Evolutionary conservation across 176 grass and related monocot species (phyloP).

Genomic region (Metroxylon sagu): DNA sequence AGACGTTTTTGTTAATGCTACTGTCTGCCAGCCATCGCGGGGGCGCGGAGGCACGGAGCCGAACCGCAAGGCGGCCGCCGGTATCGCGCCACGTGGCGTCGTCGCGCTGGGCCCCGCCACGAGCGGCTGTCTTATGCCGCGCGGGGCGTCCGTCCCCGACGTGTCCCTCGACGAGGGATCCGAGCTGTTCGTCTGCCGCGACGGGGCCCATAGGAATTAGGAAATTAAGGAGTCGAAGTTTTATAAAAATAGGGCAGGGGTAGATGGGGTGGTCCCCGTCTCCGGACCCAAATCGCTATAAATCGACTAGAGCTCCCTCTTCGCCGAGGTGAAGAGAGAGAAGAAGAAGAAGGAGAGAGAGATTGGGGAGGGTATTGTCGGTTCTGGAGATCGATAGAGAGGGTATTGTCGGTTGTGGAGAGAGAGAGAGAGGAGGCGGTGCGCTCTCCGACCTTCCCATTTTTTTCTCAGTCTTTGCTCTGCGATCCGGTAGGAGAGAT

Average conservation of each 20-base stretch:
- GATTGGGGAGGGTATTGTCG: no score
- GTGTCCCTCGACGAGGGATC: not conserved
- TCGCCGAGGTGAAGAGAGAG: not conserved
- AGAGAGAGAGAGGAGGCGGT: not conserved
- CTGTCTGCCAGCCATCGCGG: not conserved
- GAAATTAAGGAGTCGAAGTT: not conserved
- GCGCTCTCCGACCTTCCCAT: not conserved
- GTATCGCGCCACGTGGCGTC: no score
- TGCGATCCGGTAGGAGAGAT: not conserved
- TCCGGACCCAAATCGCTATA: not conserved
- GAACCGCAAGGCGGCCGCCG: not conserved
- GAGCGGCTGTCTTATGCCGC: constrained; percentile 35
- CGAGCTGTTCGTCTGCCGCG: not conserved
- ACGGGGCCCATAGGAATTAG: not conserved
- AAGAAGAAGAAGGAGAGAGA: not conserved
- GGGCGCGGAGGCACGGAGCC: constrained; percentile 5
- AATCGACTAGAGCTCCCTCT: constrained; percentile 17
- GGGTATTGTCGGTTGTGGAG: not conserved
- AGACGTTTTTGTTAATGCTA: no score
- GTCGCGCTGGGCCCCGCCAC: not conserved
- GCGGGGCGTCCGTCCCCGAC: not conserved
- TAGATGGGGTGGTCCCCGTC: not conserved
- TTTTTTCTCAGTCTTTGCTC: not conserved
- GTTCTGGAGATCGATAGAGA: not conserved
- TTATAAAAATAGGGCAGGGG: not conserved